phyloP scores from a whole-genome alignment of 2,329 filamentous ascomycete genomes.

The Monosporascus cannonballus region DNA sequence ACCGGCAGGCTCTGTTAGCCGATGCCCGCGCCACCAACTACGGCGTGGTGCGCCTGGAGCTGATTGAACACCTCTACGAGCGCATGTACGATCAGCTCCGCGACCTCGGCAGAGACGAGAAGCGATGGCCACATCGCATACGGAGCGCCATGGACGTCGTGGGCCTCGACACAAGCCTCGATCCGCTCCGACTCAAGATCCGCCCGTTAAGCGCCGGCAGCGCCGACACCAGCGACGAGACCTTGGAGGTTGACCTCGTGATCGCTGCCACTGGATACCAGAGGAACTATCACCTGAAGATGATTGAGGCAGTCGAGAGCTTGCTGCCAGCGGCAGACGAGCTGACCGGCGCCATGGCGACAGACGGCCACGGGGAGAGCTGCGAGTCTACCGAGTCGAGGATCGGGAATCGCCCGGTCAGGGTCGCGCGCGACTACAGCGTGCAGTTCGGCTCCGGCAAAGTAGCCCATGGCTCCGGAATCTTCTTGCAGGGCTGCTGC shows the following conservation, averaged over 20 bases:
- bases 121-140: conserved; percentile 77
- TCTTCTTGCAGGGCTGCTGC: conserved; percentile 93
- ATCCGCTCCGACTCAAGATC: conserved; percentile 54
- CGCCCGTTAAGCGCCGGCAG: conserved; percentile 37
- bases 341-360: conserved; percentile 7
- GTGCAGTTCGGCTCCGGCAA: conserved; percentile 63
- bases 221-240: conserved; percentile 46
- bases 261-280: conserved; percentile 85
- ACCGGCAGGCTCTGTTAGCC: conserved; percentile 54
- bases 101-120: conserved; percentile 59
- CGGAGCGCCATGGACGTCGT: conserved; percentile 61
- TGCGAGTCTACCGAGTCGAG: conserved; percentile 21
- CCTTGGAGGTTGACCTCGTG: conserved; percentile 70
- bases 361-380: conserved; percentile 1
- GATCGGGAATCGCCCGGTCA: conserved; percentile 43
- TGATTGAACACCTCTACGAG: conserved; percentile 86
- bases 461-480: conserved; percentile 67
- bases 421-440: conserved; percentile 70
- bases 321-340: conserved; percentile 50
- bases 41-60: conserved; percentile 82
- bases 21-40: conserved; percentile 87
- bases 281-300: conserved; percentile 69
- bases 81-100: conserved; percentile 82
- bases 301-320: conserved; percentile 61
- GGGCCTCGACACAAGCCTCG: conserved; percentile 47